A percentile compares a stretch with the other conserved stretches of the same genome.
phyloP scores from a whole-genome alignment of 768 basidiomycete species.

The Nevesoporus exiguus region DNA sequence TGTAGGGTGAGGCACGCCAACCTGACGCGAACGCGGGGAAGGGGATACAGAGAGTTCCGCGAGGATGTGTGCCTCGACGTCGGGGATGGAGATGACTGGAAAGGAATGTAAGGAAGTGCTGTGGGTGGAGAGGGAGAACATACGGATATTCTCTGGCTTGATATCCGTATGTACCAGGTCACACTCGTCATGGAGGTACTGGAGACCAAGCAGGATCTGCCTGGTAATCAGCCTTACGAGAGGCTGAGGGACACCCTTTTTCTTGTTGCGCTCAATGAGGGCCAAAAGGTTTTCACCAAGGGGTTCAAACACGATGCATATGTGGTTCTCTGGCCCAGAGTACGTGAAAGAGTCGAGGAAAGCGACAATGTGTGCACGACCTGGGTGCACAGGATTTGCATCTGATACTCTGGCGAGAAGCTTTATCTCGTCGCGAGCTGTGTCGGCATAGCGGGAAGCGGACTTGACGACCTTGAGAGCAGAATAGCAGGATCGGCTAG shows the following conservation, averaged over 20 bases:
- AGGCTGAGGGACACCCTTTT: conserved; percentile 75
- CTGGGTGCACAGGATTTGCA: conserved; percentile 72
- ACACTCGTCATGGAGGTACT: conserved; percentile 92
- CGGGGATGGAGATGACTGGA: conserved; percentile 79
- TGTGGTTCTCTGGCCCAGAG: conserved; percentile 68
- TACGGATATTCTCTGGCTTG: conserved; percentile 94
- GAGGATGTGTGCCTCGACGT: conserved; percentile 70
- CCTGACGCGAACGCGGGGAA: conserved; percentile 72
- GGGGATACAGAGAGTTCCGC: conserved; percentile 65
- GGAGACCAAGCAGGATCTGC: conserved; percentile 83
- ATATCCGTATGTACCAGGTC: conserved; percentile 91
- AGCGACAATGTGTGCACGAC: conserved; percentile 77
- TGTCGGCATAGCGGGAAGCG: conserved; percentile 92
- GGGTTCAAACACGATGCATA: conserved; percentile 91
- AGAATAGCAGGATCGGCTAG: conserved; percentile 70
- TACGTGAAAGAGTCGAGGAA: conserved; percentile 90
- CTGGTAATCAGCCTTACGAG: conserved; percentile 84
- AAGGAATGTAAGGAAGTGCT: conserved; percentile 11
- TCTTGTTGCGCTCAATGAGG: conserved; percentile 73
- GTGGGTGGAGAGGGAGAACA: conserved; percentile 37
- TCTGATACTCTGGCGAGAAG: conserved; percentile 73
- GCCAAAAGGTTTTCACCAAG: conserved; percentile 76
- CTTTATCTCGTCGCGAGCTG: conserved; percentile 95
- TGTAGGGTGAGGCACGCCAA: conserved; percentile 72
- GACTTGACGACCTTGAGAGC: conserved; percentile 96